Conservation (phyloP, 257 asterid genomes). For the Fraxinus americana region DNA sequence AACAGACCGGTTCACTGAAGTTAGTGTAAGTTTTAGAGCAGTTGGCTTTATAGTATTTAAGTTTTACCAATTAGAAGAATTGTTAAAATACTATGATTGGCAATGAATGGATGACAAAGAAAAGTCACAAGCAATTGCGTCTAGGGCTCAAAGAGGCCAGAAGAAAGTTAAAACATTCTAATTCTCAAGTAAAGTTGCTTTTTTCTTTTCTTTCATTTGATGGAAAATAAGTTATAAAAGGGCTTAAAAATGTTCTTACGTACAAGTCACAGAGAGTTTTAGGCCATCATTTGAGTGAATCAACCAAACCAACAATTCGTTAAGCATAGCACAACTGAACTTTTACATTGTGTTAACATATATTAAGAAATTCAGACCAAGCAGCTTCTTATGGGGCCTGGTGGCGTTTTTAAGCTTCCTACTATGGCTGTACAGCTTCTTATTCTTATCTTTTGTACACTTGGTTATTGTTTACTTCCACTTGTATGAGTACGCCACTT, state of each 20-base stretch:
- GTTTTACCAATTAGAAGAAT: background rate
- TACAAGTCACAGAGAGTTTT: background rate
- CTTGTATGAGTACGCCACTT: background rate
- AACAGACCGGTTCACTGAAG: slow-evolving; percentile 29
- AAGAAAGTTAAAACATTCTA: background rate
- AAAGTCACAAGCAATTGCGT: background rate
- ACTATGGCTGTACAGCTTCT: background rate
- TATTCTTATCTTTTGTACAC: background rate
- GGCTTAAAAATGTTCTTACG: background rate
- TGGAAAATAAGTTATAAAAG: background rate
- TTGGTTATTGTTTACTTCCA: background rate
- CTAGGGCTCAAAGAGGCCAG: background rate
- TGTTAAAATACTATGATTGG: too few relatives aligned
- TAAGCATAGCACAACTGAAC: background rate
- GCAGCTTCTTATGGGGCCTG: background rate
- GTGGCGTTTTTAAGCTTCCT: background rate
- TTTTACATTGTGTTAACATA: background rate
- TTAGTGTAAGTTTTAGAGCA: slow-evolving; percentile 30
- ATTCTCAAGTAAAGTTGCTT: background rate
- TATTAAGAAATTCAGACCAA: background rate
- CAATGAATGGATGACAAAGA: background rate
- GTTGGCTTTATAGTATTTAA: background rate
- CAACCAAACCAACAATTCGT: background rate
- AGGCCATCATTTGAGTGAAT: background rate
- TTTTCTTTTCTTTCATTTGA: background rate